A percentile compares a stretch with the other conserved stretches of the same genome.
Conservation (phyloP, 2,329 filamentous ascomycete species). For the Colletotrichum neosansevieriae region DNA sequence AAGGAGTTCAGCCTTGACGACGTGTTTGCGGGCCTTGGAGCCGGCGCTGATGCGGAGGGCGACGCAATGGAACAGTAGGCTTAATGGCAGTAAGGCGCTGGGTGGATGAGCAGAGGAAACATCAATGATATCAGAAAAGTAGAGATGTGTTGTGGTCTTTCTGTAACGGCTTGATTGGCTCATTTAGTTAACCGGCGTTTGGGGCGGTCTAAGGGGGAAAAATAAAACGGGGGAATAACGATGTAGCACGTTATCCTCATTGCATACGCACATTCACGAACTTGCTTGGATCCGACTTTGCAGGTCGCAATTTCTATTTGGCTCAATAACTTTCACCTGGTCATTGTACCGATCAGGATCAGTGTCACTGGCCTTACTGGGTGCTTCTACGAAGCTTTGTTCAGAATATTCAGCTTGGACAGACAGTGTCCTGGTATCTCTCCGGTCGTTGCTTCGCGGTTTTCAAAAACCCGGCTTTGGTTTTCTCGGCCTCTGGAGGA, state of each 20-base stretch:
- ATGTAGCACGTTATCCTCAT: slow-evolving; percentile 27
- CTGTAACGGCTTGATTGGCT: slow-evolving; percentile 25
- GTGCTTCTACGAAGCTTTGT: too few relatives aligned
- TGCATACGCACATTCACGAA: slow-evolving; percentile 3
- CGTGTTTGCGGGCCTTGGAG: slow-evolving; percentile 79
- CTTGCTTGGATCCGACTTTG: too few relatives aligned
- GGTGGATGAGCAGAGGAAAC: neutral
- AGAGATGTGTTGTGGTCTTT: slow-evolving; percentile 14
- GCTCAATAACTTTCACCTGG: too few relatives aligned
- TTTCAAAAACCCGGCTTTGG: too few relatives aligned
- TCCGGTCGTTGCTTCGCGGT: too few relatives aligned
- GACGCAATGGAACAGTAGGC: slow-evolving; percentile 66
- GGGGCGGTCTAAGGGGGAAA: slow-evolving; percentile 32
- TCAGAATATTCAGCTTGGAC: too few relatives aligned
- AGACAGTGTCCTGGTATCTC: too few relatives aligned
- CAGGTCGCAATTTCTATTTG: too few relatives aligned
- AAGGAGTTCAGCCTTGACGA: slow-evolving; percentile 96
- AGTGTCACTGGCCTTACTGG: too few relatives aligned
- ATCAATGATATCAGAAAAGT: slow-evolving; percentile 27
- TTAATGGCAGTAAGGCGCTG: slow-evolving; percentile 2
- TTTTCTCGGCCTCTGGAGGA: too few relatives aligned
- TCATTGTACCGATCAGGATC: too few relatives aligned
- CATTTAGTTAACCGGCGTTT: slow-evolving; percentile 25
- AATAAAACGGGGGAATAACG: slow-evolving; percentile 13
- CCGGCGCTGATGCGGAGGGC: slow-evolving; percentile 46